Evolutionary conservation across 331 rosid genomes (phyloP).

Genomic region (Pyrus hybrid): DNA sequence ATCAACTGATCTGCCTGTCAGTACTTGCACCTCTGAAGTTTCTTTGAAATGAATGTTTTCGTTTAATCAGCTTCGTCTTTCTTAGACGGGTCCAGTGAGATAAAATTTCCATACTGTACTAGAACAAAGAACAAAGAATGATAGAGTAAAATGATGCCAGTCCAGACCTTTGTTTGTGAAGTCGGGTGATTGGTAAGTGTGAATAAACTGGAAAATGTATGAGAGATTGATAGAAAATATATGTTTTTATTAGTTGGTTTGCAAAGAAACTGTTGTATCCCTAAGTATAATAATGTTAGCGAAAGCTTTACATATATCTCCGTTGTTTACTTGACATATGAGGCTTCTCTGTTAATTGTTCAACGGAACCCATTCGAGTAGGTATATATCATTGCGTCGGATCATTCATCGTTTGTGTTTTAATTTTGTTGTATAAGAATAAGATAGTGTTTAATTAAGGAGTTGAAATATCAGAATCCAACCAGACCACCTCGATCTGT

Average conservation of each 20-base stretch:
- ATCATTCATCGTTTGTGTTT: no score
- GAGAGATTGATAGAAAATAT: slow-evolving; percentile 11
- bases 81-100: slow-evolving; percentile 31
- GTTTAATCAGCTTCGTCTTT: slow-evolving; percentile 6
- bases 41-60: slow-evolving; percentile 18
- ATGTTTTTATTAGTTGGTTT: slow-evolving; percentile 30
- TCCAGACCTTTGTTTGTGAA: slow-evolving; percentile 67
- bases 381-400: no score
- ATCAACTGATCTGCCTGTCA: slow-evolving; percentile 52
- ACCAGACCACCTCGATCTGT: no score
- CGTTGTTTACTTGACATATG: not conserved
- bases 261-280: slow-evolving; percentile 30
- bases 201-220: slow-evolving; percentile 38
- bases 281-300: not conserved
- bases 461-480: no score
- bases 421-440: no score
- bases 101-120: slow-evolving; percentile 19
- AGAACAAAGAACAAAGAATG: slow-evolving; percentile 6
- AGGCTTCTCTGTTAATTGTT: not conserved
- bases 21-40: slow-evolving; percentile 57
- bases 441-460: no score
- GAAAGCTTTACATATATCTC: not conserved
- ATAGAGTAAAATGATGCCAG: slow-evolving; percentile 55
- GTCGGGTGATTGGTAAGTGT: slow-evolving; percentile 86
- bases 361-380: no score